These are phyloP conservation scores for Myriosclerotinia curreyana DNA, from an alignment of 2,329 filamentous ascomycete species.

Conservation along the genomic window DNA sequence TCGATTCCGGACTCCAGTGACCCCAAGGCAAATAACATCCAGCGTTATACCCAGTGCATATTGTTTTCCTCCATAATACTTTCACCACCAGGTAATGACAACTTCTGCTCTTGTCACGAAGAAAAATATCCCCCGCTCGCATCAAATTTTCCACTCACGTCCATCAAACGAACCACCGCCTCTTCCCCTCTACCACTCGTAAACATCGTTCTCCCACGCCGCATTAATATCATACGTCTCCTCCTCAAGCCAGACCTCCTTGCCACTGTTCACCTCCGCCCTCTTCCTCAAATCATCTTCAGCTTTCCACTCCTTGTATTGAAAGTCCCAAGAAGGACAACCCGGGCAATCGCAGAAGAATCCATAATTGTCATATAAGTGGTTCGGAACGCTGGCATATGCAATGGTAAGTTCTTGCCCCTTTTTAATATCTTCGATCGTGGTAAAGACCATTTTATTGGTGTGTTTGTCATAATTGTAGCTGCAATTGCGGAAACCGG, in stretches of 20 bases:
- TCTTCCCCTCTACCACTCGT: not conserved
- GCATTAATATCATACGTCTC: not conserved
- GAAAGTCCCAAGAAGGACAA: conserved; percentile 39
- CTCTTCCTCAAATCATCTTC: not conserved
- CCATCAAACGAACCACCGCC: not conserved
- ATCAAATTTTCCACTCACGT: not conserved
- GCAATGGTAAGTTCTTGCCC: conserved; percentile 53
- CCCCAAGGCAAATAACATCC: not conserved
- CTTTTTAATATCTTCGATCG: conserved; percentile 41
- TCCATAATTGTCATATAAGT: conserved; percentile 48
- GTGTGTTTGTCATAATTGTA: conserved; percentile 40
- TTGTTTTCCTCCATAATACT: not conserved
- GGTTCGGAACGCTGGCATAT: conserved; percentile 45
- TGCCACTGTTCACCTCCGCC: not conserved
- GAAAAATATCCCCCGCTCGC: not conserved
- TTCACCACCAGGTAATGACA: not conserved
- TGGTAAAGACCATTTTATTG: conserved; percentile 44
- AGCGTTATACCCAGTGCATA: not conserved
- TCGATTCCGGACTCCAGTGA: conserved; percentile 4
- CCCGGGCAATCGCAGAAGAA: conserved; percentile 52
- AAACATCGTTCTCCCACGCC: not conserved
- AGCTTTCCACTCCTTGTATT: conserved; percentile 15
- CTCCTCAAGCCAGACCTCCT: not conserved
- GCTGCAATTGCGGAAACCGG: conserved; percentile 44
- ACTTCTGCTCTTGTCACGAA: not conserved